Evolutionary conservation across 2,329 filamentous ascomycete species (phyloP), one percentile per base, ranked within the genome.

Genomic region (Xylaria polymorpha): DNA sequence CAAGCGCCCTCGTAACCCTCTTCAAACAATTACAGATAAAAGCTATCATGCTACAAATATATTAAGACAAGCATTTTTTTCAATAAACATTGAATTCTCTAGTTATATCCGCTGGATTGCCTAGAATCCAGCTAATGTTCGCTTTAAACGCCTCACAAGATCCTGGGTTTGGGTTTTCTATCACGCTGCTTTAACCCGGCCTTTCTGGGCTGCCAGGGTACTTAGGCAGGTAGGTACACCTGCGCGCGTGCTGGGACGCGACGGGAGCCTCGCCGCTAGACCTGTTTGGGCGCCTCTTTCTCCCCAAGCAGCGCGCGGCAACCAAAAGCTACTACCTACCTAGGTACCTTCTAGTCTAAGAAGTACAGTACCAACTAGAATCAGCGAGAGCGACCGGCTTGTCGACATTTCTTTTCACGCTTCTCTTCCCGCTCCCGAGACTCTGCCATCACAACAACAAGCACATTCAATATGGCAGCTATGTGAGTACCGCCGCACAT

Each of bases 391-490:
- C 25, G 25, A 35, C 56, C 15, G 37, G 56, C 44, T 48, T 35
- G 37, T 20, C 58, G 37, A 39, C 44, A 53, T 63, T 46, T 32
- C 58, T 57, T 48, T 51, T 61, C 50, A 35, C 61, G 53, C 25
- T 29, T 14, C 55, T 18, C 56, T 29, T 48, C 48, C n/a, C 41
- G 43, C 58, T 37, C 57, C 59, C 35, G 39, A 65, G 60, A 61
- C 15, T 65, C n/a, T 59, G 50, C 46, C 41, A 64, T 60, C 37
- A 35, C 41, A 41, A 67, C 50, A 51, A 12, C 46, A 44, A 41
- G 20, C 43, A 46, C 43, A 61, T 50, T 64, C 67, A 73, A 70
- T 56, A 78, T 76, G 77, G 71, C 76, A 56, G 75, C 76, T 53
- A 75, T 76, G 75, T 75, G 66, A 75, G 72, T 72, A 56, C n/a